Percentiles rank a stretch among this genome's conserved stretches.
These are phyloP conservation scores for Protomyces lactucae-debilis DNA, from an alignment of 1,139 yeast species.

Conservation along the genomic window DNA sequence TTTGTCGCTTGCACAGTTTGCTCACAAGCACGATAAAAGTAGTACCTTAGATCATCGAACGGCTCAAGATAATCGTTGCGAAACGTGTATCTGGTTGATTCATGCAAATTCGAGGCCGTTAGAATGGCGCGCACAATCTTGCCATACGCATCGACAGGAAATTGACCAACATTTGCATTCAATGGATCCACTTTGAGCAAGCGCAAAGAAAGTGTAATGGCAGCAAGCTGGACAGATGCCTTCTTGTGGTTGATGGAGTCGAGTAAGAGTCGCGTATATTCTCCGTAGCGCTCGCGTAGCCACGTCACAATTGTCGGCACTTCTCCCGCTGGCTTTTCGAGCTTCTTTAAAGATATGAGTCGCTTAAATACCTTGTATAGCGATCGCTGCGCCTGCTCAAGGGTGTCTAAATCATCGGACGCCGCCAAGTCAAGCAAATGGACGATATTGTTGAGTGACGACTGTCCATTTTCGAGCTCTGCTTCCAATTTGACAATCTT, in stretches of 20 bases:
- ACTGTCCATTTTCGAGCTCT: conserved; percentile 10
- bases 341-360: conserved; percentile 6
- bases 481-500: conserved; percentile 6
- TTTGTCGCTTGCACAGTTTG: conserved; percentile 11
- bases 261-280: conserved; percentile 49
- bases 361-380: conserved; percentile 22
- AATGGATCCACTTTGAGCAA: conserved; percentile 58
- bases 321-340: conserved; percentile 21
- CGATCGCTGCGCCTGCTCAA: conserved; percentile 17
- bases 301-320: conserved; percentile 44
- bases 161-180: conserved; percentile 54
- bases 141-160: conserved; percentile 57
- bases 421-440: conserved; percentile 18
- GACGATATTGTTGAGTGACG: conserved; percentile 23
- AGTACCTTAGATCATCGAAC: conserved; percentile 40
- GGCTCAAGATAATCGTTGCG: conserved; percentile 51
- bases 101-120: conserved; percentile 35
- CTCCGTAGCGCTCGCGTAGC: conserved; percentile 57
- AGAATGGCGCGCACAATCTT: conserved; percentile 50
- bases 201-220: conserved; percentile 59
- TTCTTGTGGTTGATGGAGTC: conserved; percentile 39
- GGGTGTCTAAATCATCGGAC: not conserved
- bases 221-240: conserved; percentile 54
- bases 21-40: conserved; percentile 31
- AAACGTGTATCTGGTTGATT: conserved; percentile 58